Evolutionary conservation across 257 asterid genomes (phyloP).

Genomic region (Echites panduratus): DNA sequence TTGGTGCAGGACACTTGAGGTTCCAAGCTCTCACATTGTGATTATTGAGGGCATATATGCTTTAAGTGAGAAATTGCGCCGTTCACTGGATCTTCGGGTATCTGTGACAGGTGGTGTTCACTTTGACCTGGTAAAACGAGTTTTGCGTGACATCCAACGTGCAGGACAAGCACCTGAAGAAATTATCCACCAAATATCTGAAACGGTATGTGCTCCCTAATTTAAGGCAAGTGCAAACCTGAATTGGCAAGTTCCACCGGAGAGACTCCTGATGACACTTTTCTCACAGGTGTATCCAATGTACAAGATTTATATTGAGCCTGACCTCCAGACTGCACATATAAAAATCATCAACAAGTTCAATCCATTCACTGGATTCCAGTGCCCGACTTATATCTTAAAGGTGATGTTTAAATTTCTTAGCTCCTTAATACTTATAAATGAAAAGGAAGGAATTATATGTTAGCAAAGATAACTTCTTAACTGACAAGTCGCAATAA

Average conservation of each 20-base stretch:
- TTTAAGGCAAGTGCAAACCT: constrained; percentile 9
- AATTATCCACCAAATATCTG: constrained; percentile 96
- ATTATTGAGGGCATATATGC: constrained; percentile 95
- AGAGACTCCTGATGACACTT: constrained; percentile 25
- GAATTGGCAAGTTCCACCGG: constrained; percentile 4
- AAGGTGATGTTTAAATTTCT: constrained; percentile 48
- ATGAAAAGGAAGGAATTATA: not conserved
- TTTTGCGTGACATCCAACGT: constrained; percentile 90
- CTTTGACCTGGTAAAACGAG: constrained; percentile 96
- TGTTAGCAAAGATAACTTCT: not conserved
- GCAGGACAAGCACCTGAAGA: constrained; percentile 98
- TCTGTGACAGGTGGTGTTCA: constrained; percentile 98
- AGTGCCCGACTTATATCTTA: constrained; percentile 85
- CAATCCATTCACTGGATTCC: constrained; percentile 94
- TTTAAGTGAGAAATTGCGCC: constrained; percentile 74
- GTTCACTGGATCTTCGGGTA: constrained; percentile 79
- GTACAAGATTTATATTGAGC: constrained; percentile 97
- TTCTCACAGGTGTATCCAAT: constrained; percentile 88
- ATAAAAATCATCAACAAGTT: constrained; percentile 88
- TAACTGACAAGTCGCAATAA: not conserved
- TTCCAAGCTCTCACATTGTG: constrained; percentile 84
- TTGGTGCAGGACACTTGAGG: constrained; percentile 79
- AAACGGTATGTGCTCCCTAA: constrained; percentile 59
- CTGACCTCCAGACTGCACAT: constrained; percentile 95
- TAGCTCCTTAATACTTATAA: not conserved